phyloP scores from a whole-genome alignment of 371 early-diverging fungal species.

The Rhizomucor miehei region DNA sequence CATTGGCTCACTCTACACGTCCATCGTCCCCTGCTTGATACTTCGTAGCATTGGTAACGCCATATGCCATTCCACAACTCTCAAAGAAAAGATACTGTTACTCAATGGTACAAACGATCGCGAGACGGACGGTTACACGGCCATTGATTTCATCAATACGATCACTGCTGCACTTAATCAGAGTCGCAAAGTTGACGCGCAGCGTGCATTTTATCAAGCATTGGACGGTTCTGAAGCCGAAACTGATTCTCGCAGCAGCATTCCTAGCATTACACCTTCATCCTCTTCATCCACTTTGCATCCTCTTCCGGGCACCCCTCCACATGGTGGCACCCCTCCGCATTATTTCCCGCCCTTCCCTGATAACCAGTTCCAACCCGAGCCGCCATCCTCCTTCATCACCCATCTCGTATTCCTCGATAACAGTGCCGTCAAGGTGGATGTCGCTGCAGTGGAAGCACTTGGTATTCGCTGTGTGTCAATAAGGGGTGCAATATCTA shows the following conservation, averaged over 20 bases:
- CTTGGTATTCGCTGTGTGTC: constrained; percentile 61
- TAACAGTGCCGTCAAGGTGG: constrained; percentile 48
- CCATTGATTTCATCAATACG: constrained; percentile 67
- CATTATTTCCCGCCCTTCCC: constrained; percentile 34
- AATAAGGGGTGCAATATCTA: constrained; percentile 14
- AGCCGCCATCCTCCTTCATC: constrained; percentile 59
- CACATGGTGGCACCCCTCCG: constrained; percentile 18
- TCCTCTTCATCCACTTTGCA: neutral
- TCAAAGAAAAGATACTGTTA: constrained; percentile 62
- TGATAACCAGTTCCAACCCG: constrained; percentile 30
- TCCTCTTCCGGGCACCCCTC: neutral
- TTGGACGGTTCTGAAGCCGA: constrained; percentile 7
- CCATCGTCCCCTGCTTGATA: constrained; percentile 70
- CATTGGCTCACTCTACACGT: constrained; percentile 73
- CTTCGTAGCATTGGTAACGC: constrained; percentile 65
- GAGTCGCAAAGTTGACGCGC: constrained; percentile 43
- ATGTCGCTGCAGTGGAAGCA: constrained; percentile 51
- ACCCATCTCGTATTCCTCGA: constrained; percentile 68
- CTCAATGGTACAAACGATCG: constrained; percentile 71
- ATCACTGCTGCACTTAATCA: constrained; percentile 69
- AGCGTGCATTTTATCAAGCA: constrained; percentile 37
- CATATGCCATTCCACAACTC: constrained; percentile 50
- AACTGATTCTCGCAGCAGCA: constrained; percentile 2
- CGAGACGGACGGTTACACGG: constrained; percentile 68
- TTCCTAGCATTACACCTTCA: constrained; percentile 2